These are phyloP conservation scores for Mycena capillaripes DNA, from an alignment of 768 basidiomycete species.

Conservation along the genomic window DNA sequence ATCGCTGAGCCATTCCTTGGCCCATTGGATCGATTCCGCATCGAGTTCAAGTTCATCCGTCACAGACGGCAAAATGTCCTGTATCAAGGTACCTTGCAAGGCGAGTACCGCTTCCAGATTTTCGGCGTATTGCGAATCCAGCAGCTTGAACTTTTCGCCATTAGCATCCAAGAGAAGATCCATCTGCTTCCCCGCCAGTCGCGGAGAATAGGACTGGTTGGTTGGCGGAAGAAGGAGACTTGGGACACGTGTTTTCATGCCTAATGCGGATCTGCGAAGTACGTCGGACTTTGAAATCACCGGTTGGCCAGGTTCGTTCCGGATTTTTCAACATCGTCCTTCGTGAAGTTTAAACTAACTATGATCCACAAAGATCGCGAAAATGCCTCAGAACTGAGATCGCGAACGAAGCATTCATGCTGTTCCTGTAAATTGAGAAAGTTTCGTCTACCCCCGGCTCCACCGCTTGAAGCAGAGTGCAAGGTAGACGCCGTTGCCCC, in stretches of 20 bases:
- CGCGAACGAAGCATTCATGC: background rate
- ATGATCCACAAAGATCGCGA: conserved; percentile 9
- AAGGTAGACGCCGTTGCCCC: background rate
- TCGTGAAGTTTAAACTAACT: background rate
- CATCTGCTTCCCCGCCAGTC: conserved; percentile 47
- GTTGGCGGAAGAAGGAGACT: background rate
- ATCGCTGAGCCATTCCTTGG: conserved; percentile 75
- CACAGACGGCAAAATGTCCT: conserved; percentile 72
- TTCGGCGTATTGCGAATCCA: conserved; percentile 56
- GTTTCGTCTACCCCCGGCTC: background rate
- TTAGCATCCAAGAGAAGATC: conserved; percentile 60
- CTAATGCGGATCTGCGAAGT: conserved; percentile 14
- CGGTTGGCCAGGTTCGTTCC: too few relatives aligned
- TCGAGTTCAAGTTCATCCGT: conserved; percentile 69
- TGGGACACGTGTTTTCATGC: conserved; percentile 25
- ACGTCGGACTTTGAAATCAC: conserved; percentile 17
- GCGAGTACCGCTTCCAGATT: conserved; percentile 61
- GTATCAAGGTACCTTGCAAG: conserved; percentile 66
- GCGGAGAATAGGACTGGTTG: conserved; percentile 19
- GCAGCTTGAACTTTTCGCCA: conserved; percentile 51
- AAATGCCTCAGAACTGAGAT: conserved; percentile 23
- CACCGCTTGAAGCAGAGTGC: background rate
- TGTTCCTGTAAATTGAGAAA: background rate
- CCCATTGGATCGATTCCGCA: conserved; percentile 62
- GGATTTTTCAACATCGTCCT: conserved; percentile 11